phyloP scores from a whole-genome alignment of 345 rosid species.

The Clausena lansium region DNA sequence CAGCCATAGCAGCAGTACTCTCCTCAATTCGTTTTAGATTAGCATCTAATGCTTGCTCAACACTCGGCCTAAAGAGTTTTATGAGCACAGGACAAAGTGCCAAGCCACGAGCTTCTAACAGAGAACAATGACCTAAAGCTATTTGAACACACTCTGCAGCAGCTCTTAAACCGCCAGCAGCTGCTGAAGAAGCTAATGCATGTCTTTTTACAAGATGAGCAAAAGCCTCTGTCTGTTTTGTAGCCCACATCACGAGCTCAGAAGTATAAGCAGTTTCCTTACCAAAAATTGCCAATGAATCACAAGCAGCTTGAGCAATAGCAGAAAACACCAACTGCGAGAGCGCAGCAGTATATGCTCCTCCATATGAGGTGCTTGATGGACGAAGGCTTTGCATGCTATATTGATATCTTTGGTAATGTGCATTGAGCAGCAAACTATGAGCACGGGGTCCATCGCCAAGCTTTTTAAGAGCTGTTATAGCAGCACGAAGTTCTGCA shows the following conservation, averaged over 20 bases:
- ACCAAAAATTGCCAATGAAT: slow-evolving; percentile 81
- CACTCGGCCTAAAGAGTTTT: slow-evolving; percentile 90
- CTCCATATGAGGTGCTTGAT: slow-evolving; percentile 94
- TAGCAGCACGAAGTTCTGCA: slow-evolving; percentile 88
- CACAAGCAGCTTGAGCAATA: slow-evolving; percentile 91
- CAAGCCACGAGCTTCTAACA: slow-evolving; percentile 92
- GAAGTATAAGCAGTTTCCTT: slow-evolving; percentile 86
- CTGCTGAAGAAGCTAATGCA: slow-evolving; percentile 95
- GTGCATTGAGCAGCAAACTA: slow-evolving; percentile 85
- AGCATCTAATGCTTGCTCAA: slow-evolving; percentile 94
- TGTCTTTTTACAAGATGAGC: slow-evolving; percentile 94
- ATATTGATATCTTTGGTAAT: slow-evolving; percentile 79
- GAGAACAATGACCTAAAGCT: slow-evolving; percentile 98
- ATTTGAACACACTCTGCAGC: slow-evolving; percentile 99
- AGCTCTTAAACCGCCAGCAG: slow-evolving; percentile 98
- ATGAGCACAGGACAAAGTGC: slow-evolving; percentile 87
- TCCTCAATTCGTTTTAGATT: slow-evolving; percentile 96
- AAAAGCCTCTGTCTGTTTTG: slow-evolving; percentile 87
- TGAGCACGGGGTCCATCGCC: slow-evolving; percentile 99
- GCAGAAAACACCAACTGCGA: slow-evolving; percentile 97
- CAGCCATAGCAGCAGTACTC: slow-evolving; percentile 97
- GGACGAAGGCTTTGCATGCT: slow-evolving; percentile 96
- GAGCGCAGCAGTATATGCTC: slow-evolving; percentile 99
- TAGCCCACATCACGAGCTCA: slow-evolving; percentile 99
- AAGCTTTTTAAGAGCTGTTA: slow-evolving; percentile 88